Evolutionary conservation across 208 protist species (phyloP).

Genomic region (Crithidia sp.): DNA sequence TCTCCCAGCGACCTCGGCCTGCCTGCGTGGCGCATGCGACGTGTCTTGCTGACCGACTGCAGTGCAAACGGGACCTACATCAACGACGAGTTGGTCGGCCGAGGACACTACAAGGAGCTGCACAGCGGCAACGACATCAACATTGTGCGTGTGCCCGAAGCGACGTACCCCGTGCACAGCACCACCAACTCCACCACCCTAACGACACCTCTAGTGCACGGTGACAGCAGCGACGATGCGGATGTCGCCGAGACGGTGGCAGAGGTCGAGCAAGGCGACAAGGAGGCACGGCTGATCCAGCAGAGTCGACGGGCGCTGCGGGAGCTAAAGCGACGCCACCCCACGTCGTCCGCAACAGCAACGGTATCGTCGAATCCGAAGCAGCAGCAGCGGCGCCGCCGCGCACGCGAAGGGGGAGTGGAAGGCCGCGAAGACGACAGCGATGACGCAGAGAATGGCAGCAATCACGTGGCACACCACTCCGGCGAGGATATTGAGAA

Average conservation of each 20-base stretch:
- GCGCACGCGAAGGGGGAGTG: neutral
- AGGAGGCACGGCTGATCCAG: neutral
- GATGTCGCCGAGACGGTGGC: neutral
- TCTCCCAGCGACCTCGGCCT: constrained; percentile 8
- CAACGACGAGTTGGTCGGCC: constrained; percentile 66
- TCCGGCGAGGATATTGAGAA: neutral
- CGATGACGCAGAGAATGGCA: neutral
- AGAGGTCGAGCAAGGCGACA: neutral
- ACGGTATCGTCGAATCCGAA: neutral
- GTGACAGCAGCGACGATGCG: neutral
- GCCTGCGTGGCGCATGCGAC: constrained; percentile 30
- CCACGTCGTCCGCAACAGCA: neutral
- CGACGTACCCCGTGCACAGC: constrained; percentile 2
- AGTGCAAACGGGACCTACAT: constrained; percentile 85
- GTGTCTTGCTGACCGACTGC: constrained; percentile 60
- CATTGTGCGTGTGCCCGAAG: constrained; percentile 52
- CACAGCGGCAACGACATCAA: constrained; percentile 68
- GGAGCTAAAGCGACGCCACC: constrained; percentile 8
- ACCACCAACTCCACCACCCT: too few relatives aligned
- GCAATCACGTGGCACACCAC: too few relatives aligned
- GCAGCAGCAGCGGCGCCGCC: neutral
- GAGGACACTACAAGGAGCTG: constrained; percentile 44
- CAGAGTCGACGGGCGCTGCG: constrained; percentile 4
- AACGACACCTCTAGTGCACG: too few relatives aligned
- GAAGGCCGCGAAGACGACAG: neutral